Conservation (phyloP, 352 stramenopile genomes). For the Globisporangium heterothallicum region DNA sequence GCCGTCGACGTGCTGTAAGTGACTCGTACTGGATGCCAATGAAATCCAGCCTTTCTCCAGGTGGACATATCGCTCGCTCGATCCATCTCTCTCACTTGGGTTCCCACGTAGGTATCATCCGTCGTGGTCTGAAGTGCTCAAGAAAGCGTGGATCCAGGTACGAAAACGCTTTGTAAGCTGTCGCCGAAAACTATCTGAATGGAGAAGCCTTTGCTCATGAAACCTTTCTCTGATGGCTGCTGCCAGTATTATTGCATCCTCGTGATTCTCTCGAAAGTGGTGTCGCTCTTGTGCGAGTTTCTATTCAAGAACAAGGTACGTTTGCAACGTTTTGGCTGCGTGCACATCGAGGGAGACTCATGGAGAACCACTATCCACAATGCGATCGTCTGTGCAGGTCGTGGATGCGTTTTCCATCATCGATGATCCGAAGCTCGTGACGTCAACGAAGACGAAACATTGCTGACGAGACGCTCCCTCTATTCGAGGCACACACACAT, state of each 20-base stretch:
- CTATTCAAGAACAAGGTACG: constrained; percentile 38
- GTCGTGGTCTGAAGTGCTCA: constrained; percentile 53
- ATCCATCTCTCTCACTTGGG: not conserved
- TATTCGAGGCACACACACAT: not conserved
- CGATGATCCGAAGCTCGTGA: constrained; percentile 15
- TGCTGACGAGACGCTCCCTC: not conserved
- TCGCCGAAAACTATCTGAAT: too few species aligned
- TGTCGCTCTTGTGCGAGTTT: constrained; percentile 27
- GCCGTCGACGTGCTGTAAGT: constrained; percentile 26
- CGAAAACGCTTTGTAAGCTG: too few species aligned
- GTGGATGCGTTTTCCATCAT: constrained; percentile 27
- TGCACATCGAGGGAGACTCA: not conserved
- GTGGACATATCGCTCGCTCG: not conserved
- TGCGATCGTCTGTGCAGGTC: constrained; percentile 17
- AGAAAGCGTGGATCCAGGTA: constrained; percentile 69
- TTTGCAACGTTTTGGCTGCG: too few species aligned
- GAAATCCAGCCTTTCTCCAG: not conserved
- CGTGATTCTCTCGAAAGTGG: constrained; percentile 25
- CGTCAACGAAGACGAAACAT: constrained; percentile 1
- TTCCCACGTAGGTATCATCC: constrained; percentile 36
- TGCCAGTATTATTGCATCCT: constrained; percentile 45
- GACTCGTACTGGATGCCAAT: too few species aligned
- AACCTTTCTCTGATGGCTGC: not conserved
- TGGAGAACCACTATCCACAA: not conserved
- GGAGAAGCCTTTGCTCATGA: not conserved